Evolutionary conservation across 139 green algal species (phyloP).

Genomic region (Chlamydomonas sp.): DNA sequence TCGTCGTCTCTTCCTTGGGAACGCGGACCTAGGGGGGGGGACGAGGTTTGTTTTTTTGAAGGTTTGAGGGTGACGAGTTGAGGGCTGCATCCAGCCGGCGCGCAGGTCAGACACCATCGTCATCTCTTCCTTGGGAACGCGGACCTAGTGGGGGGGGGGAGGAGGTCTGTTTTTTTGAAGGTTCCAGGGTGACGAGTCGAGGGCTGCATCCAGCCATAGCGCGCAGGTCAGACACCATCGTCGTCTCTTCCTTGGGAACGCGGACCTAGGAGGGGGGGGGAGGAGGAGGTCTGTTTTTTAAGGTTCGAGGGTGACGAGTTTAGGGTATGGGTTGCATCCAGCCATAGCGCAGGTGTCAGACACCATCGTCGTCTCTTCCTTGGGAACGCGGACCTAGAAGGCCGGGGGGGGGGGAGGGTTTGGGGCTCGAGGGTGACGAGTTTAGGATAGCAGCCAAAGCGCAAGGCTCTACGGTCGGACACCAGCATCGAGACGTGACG

Average conservation of each 20-base stretch:
- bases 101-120: constrained; percentile 79
- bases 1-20: constrained; percentile 85
- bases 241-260: constrained; percentile 88
- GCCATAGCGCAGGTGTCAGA: constrained; percentile 77
- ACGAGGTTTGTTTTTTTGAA: too few species aligned
- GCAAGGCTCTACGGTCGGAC: constrained; percentile 74
- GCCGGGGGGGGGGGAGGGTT: too few species aligned
- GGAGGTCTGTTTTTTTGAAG: too few species aligned
- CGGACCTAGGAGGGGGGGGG: constrained; percentile 59
- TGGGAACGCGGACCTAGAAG: constrained; percentile 76
- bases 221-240: constrained; percentile 77
- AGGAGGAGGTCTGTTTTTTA: too few species aligned
- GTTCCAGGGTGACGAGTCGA: too few species aligned
- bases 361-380: constrained; percentile 85
- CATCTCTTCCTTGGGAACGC: constrained; percentile 86
- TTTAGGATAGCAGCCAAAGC: constrained; percentile 79
- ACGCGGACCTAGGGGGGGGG: constrained; percentile 72
- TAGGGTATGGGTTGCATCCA: constrained; percentile 80
- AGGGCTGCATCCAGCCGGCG: constrained; percentile 86
- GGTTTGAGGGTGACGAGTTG: too few species aligned
- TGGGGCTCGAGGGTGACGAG: too few species aligned
- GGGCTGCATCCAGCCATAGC: constrained; percentile 81
- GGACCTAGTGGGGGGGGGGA: constrained; percentile 60
- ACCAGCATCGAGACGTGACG: constrained; percentile 76
- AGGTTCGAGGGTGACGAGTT: too few species aligned